Evolutionary conservation across 805 yeast species (phyloP).

Genomic region (Metschnikowia bowlesiae): DNA sequence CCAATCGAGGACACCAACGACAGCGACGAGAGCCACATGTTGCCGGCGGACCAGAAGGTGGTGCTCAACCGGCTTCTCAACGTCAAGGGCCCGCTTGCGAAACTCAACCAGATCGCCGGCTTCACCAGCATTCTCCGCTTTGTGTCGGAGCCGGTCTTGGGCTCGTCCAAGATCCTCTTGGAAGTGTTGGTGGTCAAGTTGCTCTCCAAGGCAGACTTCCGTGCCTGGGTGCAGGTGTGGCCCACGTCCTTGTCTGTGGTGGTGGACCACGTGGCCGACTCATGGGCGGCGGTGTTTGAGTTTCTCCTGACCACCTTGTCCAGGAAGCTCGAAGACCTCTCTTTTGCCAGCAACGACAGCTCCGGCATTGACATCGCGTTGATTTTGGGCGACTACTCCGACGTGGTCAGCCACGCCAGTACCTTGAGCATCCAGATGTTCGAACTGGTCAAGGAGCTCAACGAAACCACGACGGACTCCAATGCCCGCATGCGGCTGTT

Average conservation of each 20-base stretch:
- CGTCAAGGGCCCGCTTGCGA: conserved; percentile 17
- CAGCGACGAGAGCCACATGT: conserved; percentile 11
- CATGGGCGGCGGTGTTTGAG: conserved; percentile 21
- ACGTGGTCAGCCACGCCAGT: conserved; percentile 14
- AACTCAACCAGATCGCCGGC: conserved; percentile 25
- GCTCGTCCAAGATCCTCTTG: conserved; percentile 9
- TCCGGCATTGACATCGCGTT: conserved; percentile 21
- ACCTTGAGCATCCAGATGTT: conserved; percentile 10
- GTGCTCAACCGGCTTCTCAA: conserved; percentile 14
- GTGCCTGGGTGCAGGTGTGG: conserved; percentile 19
- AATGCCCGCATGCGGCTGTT: conserved; percentile 7
- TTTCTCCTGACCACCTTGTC: conserved; percentile 25
- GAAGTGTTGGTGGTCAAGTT: conserved; percentile 19
- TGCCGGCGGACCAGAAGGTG: conserved; percentile 16
- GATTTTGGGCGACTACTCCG: conserved; percentile 20
- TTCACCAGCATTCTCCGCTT: conserved; percentile 22
- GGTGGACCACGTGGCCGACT: conserved; percentile 10
- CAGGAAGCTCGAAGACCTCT: conserved; percentile 34
- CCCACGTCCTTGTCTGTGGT: conserved; percentile 17
- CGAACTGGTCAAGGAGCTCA: conserved; percentile 6
- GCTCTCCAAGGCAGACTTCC: conserved; percentile 20
- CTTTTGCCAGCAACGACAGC: conserved; percentile 19
- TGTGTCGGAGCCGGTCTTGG: conserved; percentile 16
- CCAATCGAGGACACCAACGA: conserved; percentile 9
- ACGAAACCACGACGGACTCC: conserved; percentile 7